Conservation (phyloP, 768 basidiomycete genomes). For the Russula griseocarnosa region DNA sequence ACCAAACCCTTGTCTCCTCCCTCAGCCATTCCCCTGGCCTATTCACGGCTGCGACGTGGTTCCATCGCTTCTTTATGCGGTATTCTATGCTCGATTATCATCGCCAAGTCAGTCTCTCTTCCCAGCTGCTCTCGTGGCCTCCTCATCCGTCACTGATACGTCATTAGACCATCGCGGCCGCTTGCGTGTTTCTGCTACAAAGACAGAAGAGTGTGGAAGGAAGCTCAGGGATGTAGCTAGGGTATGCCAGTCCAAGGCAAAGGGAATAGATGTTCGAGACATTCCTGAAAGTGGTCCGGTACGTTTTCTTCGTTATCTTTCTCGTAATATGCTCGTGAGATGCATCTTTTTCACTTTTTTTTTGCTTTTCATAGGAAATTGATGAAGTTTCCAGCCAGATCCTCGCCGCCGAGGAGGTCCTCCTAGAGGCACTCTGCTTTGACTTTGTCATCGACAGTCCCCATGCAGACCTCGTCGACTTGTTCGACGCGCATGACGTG, state of each 20-base stretch:
- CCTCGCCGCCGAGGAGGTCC: conserved; percentile 67
- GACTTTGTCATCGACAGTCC: conserved; percentile 78
- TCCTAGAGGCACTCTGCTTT: conserved; percentile 81
- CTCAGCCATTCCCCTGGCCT: conserved; percentile 73
- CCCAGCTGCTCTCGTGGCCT: background rate
- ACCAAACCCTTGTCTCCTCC: conserved; percentile 20
- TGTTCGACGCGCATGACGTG: conserved; percentile 56
- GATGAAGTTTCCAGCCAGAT: conserved; percentile 67
- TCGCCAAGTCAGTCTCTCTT: conserved; percentile 52
- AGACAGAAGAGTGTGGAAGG: conserved; percentile 84
- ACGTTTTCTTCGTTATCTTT: conserved; percentile 29
- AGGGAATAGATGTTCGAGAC: conserved; percentile 49
- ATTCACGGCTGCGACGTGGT: conserved; percentile 86
- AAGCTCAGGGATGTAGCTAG: conserved; percentile 83
- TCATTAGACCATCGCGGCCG: conserved; percentile 72
- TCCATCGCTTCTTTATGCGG: conserved; percentile 89
- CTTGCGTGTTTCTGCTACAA: conserved; percentile 86
- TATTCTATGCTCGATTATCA: conserved; percentile 79
- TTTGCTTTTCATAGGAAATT: conserved; percentile 52
- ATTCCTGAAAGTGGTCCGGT: conserved; percentile 66
- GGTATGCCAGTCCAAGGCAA: conserved; percentile 66
- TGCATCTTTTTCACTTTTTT: background rate
- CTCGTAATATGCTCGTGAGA: conserved; percentile 2
- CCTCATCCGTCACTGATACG: conserved; percentile 13
- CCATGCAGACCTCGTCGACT: conserved; percentile 68